Evolutionary conservation across 23 red algal species (phyloP), one percentile per base, ranked within the genome.

Genomic region (Gracilariopsis chorda): DNA sequence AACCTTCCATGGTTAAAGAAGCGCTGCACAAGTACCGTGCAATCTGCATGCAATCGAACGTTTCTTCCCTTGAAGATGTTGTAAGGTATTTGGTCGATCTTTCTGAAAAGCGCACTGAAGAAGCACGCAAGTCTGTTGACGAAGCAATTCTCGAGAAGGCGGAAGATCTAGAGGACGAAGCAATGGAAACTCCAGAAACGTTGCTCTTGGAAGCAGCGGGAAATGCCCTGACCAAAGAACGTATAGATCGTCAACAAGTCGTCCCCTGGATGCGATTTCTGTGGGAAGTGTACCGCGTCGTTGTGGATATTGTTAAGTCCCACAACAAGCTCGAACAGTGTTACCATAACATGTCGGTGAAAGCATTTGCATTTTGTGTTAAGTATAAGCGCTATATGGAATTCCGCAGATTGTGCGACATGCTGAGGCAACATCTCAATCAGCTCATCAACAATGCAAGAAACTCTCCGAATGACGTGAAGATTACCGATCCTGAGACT

Each of bases 21-120:
- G 93, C 97, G 48, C 73, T 99, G 3, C 97, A 99, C 77, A 95
- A 95, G 44, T 99, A 99, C 48, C 86, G 97, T 76, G 97, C 97
- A 3, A 79, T 96, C 64, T 99, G 93, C 56, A 89, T 89, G 85
- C 86, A 87, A 37, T 84, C 92, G 7, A 94, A 96, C 78, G 83
- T 94, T 0, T 70, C 67, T 20, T 99, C 97, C 4, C 77, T 99
- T 3, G 97, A 99, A 45, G 87, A 95, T 24, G 93, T 95, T 40
- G 93, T 95, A 8, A 87, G 93, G 51, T 82, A 69, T 14, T 75
- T 95, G 6, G 86, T 95, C 12, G 32, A 90, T 33, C 63, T 88
- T 33, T 55, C 87, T 6, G 88, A 92, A 55, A 87, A 52, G 13
- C 72, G 84, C 16, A 92, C 93, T 1, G 93, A 95, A 37, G 67